Base-by-base conservation (phyloP, 2,329 filamentous ascomycete species). In the Aspergillus ustus region DNA sequence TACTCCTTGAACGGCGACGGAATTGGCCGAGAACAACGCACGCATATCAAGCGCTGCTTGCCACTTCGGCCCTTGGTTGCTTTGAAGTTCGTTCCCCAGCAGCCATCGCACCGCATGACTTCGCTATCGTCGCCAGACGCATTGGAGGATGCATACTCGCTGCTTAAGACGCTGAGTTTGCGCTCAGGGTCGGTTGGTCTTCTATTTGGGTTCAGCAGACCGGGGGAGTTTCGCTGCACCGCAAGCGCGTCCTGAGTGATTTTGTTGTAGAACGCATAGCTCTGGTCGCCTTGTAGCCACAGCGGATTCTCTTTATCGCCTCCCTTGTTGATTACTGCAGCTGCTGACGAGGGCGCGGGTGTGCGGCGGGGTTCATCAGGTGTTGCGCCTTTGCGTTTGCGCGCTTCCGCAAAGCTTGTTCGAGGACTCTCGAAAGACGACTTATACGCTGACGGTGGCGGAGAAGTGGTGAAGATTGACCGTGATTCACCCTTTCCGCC, bases 31-130 rank as follows among this genome's bases (percentile, higher is more conserved):
- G 71, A 69, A 58, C 82, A 91, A 50, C 80, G 82, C 40, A 83
- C 83, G 73, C 89, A 91, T n/a, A 88, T 81, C 65, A 91, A 74
- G 62, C 80, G 81, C 70, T 87, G 85, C 56, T 79, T 81, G 46
- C 78, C 80, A 7, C 82, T 83, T 29, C 79, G 82, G 4, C 82
- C 77, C 62, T 83, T 85, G 66, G 83, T 86, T 1, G 85, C 84
- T 65, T 85, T 85, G 66, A 92, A 92, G 62, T 87, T 86, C 20
- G 76, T 83, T 1, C 85, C 82, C 4, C 83, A 83, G 69, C 89
- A 92, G 62, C 81, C 82, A 22, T 80, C 77, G 69, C 89, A 91
- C 25, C 75, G 80, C 66, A 85, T 81, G n/a, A 79, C 78, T 20
- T 83, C 82, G 8, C 78, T 76, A 13, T 80, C 81, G 4, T 81